Evolutionary conservation across 192 early-diverging fungal species (phyloP).

Genomic region (Dissophora globulifera): DNA sequence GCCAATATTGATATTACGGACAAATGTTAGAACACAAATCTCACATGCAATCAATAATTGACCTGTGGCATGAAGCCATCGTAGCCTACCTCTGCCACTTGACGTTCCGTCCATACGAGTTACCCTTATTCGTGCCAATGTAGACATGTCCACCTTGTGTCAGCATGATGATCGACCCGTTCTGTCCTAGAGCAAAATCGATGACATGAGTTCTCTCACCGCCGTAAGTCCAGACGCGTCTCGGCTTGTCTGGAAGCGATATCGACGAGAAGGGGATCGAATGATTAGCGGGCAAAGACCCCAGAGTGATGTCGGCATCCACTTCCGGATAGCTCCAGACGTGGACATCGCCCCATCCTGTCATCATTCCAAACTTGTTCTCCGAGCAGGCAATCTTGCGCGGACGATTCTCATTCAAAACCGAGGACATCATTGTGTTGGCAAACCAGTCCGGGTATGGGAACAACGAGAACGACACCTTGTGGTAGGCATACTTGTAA

Average conservation of each 20-base stretch:
- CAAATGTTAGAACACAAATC: too few species aligned
- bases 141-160: constrained; percentile 76
- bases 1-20: too few species aligned
- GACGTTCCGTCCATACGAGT: constrained; percentile 25
- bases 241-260: constrained; percentile 36
- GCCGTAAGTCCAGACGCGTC: constrained; percentile 67
- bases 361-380: constrained; percentile 47
- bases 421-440: background rate
- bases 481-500: constrained; percentile 58
- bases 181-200: constrained; percentile 76
- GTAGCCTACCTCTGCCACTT: constrained; percentile 51
- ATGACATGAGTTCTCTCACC: constrained; percentile 58
- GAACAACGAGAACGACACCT: constrained; percentile 49
- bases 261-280: constrained; percentile 15
- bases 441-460: constrained; percentile 35
- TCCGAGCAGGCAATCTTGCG: constrained; percentile 38
- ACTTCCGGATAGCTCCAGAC: constrained; percentile 49
- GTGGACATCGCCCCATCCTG: constrained; percentile 35
- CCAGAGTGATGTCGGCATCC: constrained; percentile 32
- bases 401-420: constrained; percentile 22
- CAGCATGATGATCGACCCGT: constrained; percentile 71
- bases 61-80: too few species aligned
- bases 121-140: constrained; percentile 59
- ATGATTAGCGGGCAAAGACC: constrained; percentile 39
- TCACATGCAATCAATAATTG: too few species aligned